Percentiles rank a stretch among this genome's conserved stretches.
Conservation (phyloP, 2,329 filamentous ascomycete genomes). For the Microascus cirrosus region DNA sequence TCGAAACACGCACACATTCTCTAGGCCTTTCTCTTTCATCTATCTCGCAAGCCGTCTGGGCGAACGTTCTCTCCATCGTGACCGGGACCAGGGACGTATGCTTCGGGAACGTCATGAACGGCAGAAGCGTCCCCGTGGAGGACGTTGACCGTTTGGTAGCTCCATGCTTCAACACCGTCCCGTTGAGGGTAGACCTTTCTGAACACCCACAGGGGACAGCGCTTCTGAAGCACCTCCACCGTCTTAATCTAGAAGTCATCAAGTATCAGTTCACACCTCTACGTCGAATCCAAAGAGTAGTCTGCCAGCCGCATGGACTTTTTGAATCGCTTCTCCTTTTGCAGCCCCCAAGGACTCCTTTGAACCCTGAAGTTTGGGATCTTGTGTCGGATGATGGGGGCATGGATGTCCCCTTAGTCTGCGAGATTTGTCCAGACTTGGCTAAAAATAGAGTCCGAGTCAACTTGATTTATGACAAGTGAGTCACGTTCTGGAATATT, state of each 20-base stretch:
- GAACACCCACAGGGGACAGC: constrained; percentile 35
- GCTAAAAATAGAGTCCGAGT: constrained; percentile 41
- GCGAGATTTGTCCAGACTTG: constrained; percentile 55
- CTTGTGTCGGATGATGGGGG: constrained; percentile 43
- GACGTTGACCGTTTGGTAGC: constrained; percentile 65
- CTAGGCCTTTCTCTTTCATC: constrained; percentile 53
- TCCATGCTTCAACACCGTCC: constrained; percentile 86
- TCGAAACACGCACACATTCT: constrained; percentile 38
- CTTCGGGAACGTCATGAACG: constrained; percentile 80
- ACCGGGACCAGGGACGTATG: constrained; percentile 56
- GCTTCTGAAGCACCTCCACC: constrained; percentile 49
- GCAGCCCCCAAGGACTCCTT: constrained; percentile 51
- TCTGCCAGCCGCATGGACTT: constrained; percentile 29
- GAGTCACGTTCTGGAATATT: constrained; percentile 17
- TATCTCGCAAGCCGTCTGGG: constrained; percentile 64
- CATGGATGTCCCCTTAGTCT: constrained; percentile 70
- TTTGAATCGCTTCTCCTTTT: constrained; percentile 77
- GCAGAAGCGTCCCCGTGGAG: constrained; percentile 56
- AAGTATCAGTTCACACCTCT: constrained; percentile 66
- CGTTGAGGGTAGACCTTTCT: constrained; percentile 49
- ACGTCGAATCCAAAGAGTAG: constrained; percentile 52
- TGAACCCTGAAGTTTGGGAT: constrained; percentile 45
- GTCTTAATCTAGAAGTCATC: constrained; percentile 48
- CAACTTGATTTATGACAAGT: constrained; percentile 51
- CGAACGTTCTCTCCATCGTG: constrained; percentile 46